Evolutionary conservation across 2,329 filamentous ascomycete species (phyloP), one percentile per base, ranked within the genome.

Genomic region (Alternaria atra): DNA sequence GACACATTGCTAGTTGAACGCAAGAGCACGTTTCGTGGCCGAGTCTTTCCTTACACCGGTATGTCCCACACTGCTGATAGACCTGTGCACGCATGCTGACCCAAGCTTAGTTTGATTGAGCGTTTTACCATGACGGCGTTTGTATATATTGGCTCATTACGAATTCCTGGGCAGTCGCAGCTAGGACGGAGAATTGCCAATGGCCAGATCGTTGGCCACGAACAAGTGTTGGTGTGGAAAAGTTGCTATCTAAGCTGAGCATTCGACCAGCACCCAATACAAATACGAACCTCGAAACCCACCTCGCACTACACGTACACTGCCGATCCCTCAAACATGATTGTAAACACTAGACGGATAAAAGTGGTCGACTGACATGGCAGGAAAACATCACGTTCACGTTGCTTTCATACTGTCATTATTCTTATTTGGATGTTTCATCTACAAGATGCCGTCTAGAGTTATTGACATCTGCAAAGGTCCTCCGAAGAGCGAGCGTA

Each of bases 21-120:
- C 95, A 58, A 88, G 95, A 81, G 95, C 95, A 79, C 90, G 95
- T 85, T 99, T 98, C 78, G 94, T 99, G 52, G 95, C 95, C 48
- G 95, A 99, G 82, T 97, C 95, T 61, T 99, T 99, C 86, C 83
- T 99, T 81, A 97, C 94, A 77, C 95, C 94, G 62, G 92, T 95
- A 85, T 68, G 86, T 76, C 46, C 9, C 10, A 10, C 15, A 12
- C 7, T 34, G n/a, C 6, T 27, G 12, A 5, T 30, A 13, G 17
- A 13, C 4, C 10, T 10, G 20, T 32, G 27, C 7, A 47, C 17
- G 1, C 13, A 34, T 47, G 29, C 63, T 68, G 54, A 67, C 51
- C 35, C 8, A 6, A 4, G 6, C n/a, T 3, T 20, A 69, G 67
- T 73, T 73, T 50, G 70, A 73, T 66, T 73, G 64, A 73, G 68